Evolutionary conservation across 495 filamentous ascomycete genomes (phyloP).

Genomic region (Copromyces sp.): DNA sequence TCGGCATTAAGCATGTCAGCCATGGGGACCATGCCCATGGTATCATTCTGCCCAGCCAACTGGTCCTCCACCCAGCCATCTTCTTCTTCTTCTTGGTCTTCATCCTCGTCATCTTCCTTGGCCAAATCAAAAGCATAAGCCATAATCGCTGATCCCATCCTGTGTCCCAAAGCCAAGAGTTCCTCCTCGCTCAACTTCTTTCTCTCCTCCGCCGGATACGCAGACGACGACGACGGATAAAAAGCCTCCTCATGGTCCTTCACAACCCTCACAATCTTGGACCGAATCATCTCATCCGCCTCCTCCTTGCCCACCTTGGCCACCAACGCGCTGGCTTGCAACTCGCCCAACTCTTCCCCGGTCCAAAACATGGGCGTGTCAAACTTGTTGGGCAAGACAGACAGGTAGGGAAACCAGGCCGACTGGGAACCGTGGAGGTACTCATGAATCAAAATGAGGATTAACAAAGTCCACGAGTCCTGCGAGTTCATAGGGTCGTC

Average conservation of each 20-base stretch:
- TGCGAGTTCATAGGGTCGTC: slow-evolving; percentile 13
- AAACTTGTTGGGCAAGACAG: slow-evolving; percentile 67
- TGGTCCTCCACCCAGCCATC: slow-evolving; percentile 60
- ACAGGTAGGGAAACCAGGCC: slow-evolving; percentile 69
- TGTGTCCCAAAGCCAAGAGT: slow-evolving; percentile 55
- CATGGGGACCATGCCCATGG: slow-evolving; percentile 83
- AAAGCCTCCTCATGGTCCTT: slow-evolving; percentile 33
- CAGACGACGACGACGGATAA: slow-evolving; percentile 22
- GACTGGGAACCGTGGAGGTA: slow-evolving; percentile 50
- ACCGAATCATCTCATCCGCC: slow-evolving; percentile 58
- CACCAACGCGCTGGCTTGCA: slow-evolving; percentile 68
- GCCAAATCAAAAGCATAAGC: slow-evolving; percentile 86
- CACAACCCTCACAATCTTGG: slow-evolving; percentile 51
- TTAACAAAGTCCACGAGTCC: slow-evolving; percentile 45
- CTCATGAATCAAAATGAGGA: slow-evolving; percentile 75
- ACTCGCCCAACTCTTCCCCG: slow-evolving; percentile 52
- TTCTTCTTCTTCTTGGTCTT: slow-evolving; percentile 46
- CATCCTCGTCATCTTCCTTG: slow-evolving; percentile 36
- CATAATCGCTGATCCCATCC: slow-evolving; percentile 83
- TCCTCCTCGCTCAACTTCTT: slow-evolving; percentile 33
- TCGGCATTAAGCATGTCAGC: slow-evolving; percentile 92
- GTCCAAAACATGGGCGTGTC: slow-evolving; percentile 92
- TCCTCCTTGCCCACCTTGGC: slow-evolving; percentile 66
- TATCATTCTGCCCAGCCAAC: slow-evolving; percentile 38
- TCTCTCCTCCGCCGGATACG: slow-evolving; percentile 18